Evolutionary conservation across 2,329 filamentous ascomycete genomes (phyloP).

Genomic region (Pseudophaeomoniella oleicola): DNA sequence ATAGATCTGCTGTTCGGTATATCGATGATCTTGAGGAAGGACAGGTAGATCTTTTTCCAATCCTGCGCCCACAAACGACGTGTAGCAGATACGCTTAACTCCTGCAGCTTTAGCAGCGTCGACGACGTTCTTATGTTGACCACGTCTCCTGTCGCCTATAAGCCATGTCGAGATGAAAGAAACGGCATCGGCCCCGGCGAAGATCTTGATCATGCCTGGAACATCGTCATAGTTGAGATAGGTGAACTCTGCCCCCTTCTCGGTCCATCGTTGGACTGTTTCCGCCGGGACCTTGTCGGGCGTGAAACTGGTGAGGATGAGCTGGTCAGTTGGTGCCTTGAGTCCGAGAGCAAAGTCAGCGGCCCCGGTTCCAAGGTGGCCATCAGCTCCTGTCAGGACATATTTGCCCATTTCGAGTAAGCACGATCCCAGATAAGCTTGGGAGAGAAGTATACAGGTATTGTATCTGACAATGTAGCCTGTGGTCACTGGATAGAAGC

Average conservation of each 20-base stretch:
- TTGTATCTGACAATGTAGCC: too few species aligned
- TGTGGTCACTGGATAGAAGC: too few species aligned
- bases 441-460: too few species aligned
- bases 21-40: neutral
- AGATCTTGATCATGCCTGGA: neutral
- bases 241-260: neutral
- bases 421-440: too few species aligned
- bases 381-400: neutral
- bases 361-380: neutral
- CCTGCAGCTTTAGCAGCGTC: neutral
- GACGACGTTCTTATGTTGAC: neutral
- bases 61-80: neutral
- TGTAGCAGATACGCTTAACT: neutral
- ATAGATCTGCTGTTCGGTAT: neutral
- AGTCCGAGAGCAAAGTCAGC: neutral
- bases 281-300: neutral
- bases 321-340: neutral
- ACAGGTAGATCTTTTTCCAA: neutral
- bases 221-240: neutral
- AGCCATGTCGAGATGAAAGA: neutral
- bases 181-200: neutral
- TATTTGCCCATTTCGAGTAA: slow-evolving; percentile 1
- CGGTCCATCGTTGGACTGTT: neutral
- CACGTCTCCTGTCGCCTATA: neutral
- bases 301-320: neutral